Evolutionary conservation across 306 rosid genomes (phyloP).

Genomic region (Fragaria iinumae): DNA sequence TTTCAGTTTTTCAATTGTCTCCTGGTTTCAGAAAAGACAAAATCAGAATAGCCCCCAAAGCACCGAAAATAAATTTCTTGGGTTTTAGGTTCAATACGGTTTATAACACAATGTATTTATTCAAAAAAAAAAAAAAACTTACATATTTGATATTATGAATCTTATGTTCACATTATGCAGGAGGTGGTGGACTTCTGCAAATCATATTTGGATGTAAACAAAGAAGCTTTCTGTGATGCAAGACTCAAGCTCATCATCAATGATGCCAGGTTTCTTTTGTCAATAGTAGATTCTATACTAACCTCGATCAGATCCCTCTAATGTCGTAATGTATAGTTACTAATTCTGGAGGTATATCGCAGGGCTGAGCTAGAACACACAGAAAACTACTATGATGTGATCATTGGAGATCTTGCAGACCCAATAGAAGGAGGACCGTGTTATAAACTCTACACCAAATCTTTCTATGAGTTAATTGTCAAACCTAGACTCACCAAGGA

Average conservation of each 20-base stretch:
- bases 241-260: conserved; percentile 82
- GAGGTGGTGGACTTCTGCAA: conserved; percentile 95
- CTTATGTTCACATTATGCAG: conserved; percentile 39
- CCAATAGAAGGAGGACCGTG: conserved; percentile 98
- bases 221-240: conserved; percentile 78
- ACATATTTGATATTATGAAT: background rate
- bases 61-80: background rate
- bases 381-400: conserved; percentile 69
- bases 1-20: conserved; percentile 9
- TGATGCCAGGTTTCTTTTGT: conserved; percentile 63
- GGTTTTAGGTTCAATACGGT: background rate
- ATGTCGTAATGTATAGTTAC: background rate
- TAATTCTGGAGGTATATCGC: conserved; percentile 25
- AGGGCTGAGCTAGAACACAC: conserved; percentile 77
- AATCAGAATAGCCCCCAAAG: background rate
- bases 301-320: background rate
- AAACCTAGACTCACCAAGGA: conserved; percentile 75
- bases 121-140: too few species aligned
- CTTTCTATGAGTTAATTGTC: conserved; percentile 80
- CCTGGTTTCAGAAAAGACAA: background rate
- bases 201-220: conserved; percentile 74
- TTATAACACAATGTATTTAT: background rate
- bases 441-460: conserved; percentile 90
- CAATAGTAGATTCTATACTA: background rate
- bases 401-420: conserved; percentile 90